Conservation (phyloP, 2,329 filamentous ascomycete genomes). For the Ilyonectria mors-panacis region DNA sequence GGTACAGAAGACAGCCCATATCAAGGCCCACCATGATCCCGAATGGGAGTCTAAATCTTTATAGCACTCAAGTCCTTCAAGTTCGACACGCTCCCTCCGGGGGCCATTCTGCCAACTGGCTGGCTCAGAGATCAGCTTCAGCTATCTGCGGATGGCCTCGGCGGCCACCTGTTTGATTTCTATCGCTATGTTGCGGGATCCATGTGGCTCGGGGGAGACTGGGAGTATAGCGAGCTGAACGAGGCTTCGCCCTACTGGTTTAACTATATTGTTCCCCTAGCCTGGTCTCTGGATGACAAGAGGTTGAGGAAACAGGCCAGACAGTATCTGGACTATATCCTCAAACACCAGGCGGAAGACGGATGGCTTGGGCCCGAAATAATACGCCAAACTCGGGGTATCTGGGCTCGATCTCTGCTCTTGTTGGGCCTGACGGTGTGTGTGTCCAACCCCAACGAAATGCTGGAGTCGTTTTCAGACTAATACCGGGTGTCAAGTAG, state of each 20-base stretch:
- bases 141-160: slow-evolving; percentile 65
- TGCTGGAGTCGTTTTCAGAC: too few species aligned
- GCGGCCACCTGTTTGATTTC: slow-evolving; percentile 68
- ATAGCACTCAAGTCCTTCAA: background rate
- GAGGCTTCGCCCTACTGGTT: slow-evolving; percentile 74
- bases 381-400: background rate
- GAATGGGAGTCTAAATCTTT: too few species aligned
- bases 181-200: slow-evolving; percentile 67
- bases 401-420: background rate
- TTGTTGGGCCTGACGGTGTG: background rate
- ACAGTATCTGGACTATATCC: slow-evolving; percentile 7
- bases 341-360: background rate
- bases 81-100: slow-evolving; percentile 57
- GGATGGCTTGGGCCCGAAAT: slow-evolving; percentile 3
- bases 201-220: slow-evolving; percentile 63
- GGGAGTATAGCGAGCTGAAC: slow-evolving; percentile 69
- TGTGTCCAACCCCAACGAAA: too few species aligned
- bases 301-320: slow-evolving; percentile 58
- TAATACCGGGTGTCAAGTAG: too few species aligned
- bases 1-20: too few species aligned
- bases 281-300: slow-evolving; percentile 63
- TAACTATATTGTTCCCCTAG: slow-evolving; percentile 71
- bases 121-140: slow-evolving; percentile 67
- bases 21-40: too few species aligned
- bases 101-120: slow-evolving; percentile 64